phyloP scores from a whole-genome alignment of 495 filamentous ascomycete species.

The Neurospora sp. region DNA sequence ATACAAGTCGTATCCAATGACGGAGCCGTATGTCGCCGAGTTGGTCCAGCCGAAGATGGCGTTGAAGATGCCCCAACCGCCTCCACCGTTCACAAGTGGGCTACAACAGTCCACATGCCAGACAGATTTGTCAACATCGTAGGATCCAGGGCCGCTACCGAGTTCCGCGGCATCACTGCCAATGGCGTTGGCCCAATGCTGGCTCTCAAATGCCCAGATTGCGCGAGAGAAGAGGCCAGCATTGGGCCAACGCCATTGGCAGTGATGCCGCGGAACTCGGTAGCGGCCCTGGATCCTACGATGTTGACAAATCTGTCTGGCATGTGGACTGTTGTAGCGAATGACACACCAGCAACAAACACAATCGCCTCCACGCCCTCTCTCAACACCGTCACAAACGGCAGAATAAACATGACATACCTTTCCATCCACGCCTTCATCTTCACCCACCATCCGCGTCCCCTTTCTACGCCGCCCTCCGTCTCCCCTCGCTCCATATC shows the following conservation, averaged over 20 bases:
- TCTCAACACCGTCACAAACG: constrained; percentile 73
- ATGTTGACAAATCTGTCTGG: too few relatives aligned
- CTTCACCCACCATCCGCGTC: background rate
- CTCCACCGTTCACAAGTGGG: constrained; percentile 57
- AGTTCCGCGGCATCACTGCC: constrained; percentile 67
- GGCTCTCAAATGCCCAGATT: constrained; percentile 61
- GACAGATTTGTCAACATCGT: constrained; percentile 73
- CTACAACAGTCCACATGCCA: constrained; percentile 94
- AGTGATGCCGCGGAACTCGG: too few relatives aligned
- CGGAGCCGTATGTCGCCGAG: constrained; percentile 72
- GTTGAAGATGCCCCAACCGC: constrained; percentile 89
- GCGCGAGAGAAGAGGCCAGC: constrained; percentile 69
- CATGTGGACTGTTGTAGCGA: too few relatives aligned
- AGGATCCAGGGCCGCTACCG: constrained; percentile 73
- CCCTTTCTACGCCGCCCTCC: background rate
- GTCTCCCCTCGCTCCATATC: constrained; percentile 12
- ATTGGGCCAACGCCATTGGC: too few relatives aligned
- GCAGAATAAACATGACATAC: constrained; percentile 73
- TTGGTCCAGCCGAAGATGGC: constrained; percentile 79
- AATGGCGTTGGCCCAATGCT: constrained; percentile 53
- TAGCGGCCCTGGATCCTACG: too few relatives aligned
- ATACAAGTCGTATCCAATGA: constrained; percentile 84
- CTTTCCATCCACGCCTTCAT: constrained; percentile 60
- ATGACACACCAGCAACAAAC: constrained; percentile 71
- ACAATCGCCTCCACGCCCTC: constrained; percentile 77